Evolutionary conservation across 345 rosid genomes (phyloP), one percentile per base, ranked within the genome.

Genomic region (Brassica juncea): DNA sequence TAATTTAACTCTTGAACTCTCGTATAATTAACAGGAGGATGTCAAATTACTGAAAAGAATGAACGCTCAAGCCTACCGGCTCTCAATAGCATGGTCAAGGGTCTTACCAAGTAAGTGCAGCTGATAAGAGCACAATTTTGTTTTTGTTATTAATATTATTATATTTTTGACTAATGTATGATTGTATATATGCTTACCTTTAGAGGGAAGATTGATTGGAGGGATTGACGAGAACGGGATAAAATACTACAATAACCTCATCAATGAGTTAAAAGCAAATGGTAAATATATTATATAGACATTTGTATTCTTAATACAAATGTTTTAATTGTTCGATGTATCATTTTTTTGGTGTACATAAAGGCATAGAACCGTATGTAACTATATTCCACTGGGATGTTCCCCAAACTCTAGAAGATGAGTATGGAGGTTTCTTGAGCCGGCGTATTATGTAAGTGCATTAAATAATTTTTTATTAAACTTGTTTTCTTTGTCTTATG

Each of bases 21-120:
- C 54, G 2, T 70, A 70, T 52, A 3, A 68, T 25, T 47, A 19
- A 70, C 68, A 79, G 77, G 82, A 78, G 37, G 90, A 87, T 63
- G 72, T 80, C 1, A 60, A 39, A 30, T 23, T 81, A 21, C 47
- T 87, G 76, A 84, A 83, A 49, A 66, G 25, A 5, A 15, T 86
- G 61, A 86, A 87, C 0, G 60, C 72, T 16, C 84, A 87, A 67
- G 79, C 82, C 6, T 83, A 76, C 74, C 85, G 87, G 77, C 82
- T 87, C 80, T 87, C 86, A 8, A 83, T 87, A 28, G 86, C 87
- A 37, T 87, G 90, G 89, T 34, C 85, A 6, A 77, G 91, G 74
- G 30, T 88, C n/a, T 31, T 84, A 14, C 87, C 89, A 16, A 54
- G 59, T 54, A 54, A 8, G 54, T 47, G 15, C 54, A 47, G 14